phyloP scores from a whole-genome alignment of 2,329 filamentous ascomycete species.

The Aureobasidium sp. region DNA sequence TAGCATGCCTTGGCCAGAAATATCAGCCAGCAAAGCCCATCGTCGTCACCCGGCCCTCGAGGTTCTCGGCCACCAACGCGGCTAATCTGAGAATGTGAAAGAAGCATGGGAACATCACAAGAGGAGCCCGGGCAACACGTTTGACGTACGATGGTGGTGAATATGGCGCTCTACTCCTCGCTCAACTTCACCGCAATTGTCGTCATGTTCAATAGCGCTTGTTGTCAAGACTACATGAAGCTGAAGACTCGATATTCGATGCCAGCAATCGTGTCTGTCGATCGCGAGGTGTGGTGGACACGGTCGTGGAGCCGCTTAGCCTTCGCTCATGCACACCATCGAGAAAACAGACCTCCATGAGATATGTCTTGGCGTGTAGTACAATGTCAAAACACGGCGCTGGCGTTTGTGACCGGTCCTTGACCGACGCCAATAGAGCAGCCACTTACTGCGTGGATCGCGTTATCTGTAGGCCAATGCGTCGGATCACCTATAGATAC shows the following conservation, averaged over 20 bases:
- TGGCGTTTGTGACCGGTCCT: not conserved
- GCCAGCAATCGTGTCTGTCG: not conserved
- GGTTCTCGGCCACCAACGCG: slow-evolving; percentile 70
- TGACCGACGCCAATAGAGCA: not conserved
- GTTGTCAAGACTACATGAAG: slow-evolving; percentile 15
- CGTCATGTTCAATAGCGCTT: slow-evolving; percentile 1
- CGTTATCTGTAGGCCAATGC: not conserved
- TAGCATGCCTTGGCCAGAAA: slow-evolving; percentile 79
- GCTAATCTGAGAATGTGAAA: slow-evolving; percentile 73
- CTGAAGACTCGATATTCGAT: not conserved
- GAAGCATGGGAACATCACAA: slow-evolving; percentile 53
- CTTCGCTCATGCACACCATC: not conserved
- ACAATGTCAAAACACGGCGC: not conserved
- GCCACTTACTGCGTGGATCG: slow-evolving; percentile 13
- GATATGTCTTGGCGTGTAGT: not conserved
- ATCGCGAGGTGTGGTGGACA: not conserved
- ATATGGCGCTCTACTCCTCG: not conserved
- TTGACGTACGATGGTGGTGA: slow-evolving; percentile 66
- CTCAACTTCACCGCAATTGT: too few relatives aligned
- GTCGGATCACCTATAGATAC: not conserved
- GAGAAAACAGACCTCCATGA: not conserved
- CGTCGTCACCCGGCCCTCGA: slow-evolving; percentile 84
- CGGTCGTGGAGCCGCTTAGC: slow-evolving; percentile 2
- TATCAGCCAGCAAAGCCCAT: too few relatives aligned
- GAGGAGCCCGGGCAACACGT: slow-evolving; percentile 52